Conservation (phyloP, 78 protist genomes). For the Polysphondylium violaceum region DNA sequence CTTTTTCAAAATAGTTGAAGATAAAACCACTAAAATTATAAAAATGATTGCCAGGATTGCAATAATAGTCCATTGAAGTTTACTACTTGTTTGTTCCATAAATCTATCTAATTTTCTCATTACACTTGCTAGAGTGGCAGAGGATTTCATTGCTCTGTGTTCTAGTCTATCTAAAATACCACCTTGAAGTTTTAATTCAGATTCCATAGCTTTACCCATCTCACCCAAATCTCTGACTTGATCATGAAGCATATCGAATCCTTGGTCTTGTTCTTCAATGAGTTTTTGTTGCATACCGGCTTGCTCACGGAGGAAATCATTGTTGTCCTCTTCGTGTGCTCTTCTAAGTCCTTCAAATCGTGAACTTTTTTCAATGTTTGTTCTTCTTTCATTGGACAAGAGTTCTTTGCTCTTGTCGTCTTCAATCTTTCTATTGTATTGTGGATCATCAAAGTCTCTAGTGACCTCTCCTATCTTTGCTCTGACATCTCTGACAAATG, state of each 20-base stretch:
- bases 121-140: slow-evolving; percentile 27
- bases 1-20: slow-evolving; percentile 40
- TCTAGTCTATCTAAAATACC: slow-evolving; percentile 53
- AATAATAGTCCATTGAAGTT: slow-evolving; percentile 61
- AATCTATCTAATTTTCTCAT: slow-evolving; percentile 77
- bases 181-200: slow-evolving; percentile 30
- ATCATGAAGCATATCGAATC: slow-evolving; percentile 13
- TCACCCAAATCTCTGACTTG: slow-evolving; percentile 30
- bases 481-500: slow-evolving; percentile 51
- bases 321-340: slow-evolving; percentile 66
- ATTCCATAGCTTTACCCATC: slow-evolving; percentile 32
- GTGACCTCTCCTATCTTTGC: slow-evolving; percentile 16
- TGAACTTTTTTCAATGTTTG: slow-evolving; percentile 1
- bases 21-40: slow-evolving; percentile 35
- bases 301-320: slow-evolving; percentile 40
- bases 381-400: slow-evolving; percentile 14
- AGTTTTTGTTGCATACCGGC: slow-evolving; percentile 1
- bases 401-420: slow-evolving; percentile 41
- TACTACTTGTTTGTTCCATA: slow-evolving; percentile 53
- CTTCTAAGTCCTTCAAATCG: slow-evolving; percentile 32
- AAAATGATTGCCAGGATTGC: slow-evolving; percentile 58
- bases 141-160: slow-evolving; percentile 42
- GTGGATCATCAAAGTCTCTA: slow-evolving; percentile 10
- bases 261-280: slow-evolving; percentile 33
- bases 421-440: slow-evolving; percentile 28